phyloP scores from a whole-genome alignment of 192 early-diverging fungal species.

The Rhizoclosmatium globosum region DNA sequence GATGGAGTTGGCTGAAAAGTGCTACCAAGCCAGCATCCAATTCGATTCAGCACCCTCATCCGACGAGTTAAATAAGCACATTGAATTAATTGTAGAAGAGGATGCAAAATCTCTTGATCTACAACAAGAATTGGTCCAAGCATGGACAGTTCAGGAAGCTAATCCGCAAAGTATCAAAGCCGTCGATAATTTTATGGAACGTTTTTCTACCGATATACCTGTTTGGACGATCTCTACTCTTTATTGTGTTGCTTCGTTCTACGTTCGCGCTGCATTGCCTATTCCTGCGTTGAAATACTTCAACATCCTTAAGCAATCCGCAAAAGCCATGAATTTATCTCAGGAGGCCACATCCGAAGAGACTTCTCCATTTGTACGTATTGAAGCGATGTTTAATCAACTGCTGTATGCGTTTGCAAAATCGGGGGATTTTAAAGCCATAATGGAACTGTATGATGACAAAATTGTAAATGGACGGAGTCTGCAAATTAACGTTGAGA shows the following conservation, averaged over 20 bases:
- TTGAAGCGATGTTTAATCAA: slow-evolving; percentile 15
- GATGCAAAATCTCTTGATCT: neutral
- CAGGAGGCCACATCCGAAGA: neutral
- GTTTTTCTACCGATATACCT: neutral
- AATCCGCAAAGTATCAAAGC: no score
- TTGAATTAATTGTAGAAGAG: neutral
- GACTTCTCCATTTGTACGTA: neutral
- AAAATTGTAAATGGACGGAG: neutral
- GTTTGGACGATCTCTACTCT: neutral
- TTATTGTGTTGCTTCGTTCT: neutral
- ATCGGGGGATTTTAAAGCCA: neutral
- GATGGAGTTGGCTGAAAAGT: neutral
- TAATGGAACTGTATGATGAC: neutral
- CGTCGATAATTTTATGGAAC: neutral
- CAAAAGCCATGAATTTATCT: neutral
- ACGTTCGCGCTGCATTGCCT: neutral
- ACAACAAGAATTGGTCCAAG: neutral
- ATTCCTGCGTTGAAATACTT: neutral
- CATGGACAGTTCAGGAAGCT: neutral
- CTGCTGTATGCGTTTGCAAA: slow-evolving; percentile 15
- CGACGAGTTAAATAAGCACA: no score
- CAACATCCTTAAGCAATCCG: slow-evolving; percentile 12
- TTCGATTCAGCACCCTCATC: neutral
- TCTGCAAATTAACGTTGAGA: slow-evolving; percentile 12
- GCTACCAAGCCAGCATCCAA: neutral